phyloP scores from a whole-genome alignment of 768 basidiomycete species.

The Tricholoma saponaceum region DNA sequence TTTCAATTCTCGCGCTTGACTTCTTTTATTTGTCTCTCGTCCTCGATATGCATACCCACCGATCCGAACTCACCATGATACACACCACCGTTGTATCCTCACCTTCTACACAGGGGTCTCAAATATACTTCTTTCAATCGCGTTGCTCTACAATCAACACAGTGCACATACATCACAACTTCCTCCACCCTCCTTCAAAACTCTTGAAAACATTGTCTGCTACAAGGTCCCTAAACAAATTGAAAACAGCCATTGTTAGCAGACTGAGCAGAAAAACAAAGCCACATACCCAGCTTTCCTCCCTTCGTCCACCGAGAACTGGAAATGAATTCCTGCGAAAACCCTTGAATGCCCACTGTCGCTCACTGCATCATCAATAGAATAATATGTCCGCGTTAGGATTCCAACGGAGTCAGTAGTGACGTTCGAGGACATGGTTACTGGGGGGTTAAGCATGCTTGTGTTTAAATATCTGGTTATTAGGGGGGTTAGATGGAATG shows the following conservation, averaged over 20 bases:
- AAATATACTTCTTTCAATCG: too few relatives aligned
- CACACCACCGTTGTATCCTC: too few relatives aligned
- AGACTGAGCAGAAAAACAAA: background rate
- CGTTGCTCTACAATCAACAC: too few relatives aligned
- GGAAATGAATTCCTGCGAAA: background rate
- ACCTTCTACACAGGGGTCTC: too few relatives aligned
- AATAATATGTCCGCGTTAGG: background rate
- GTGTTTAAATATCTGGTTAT: background rate
- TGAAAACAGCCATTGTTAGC: background rate
- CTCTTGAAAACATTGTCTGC: background rate
- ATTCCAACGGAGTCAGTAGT: background rate
- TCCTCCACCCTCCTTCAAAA: background rate
- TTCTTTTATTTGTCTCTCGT: too few relatives aligned
- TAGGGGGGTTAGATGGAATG: background rate
- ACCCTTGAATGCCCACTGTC: background rate
- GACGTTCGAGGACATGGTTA: background rate
- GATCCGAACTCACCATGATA: too few relatives aligned
- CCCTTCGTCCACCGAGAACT: background rate
- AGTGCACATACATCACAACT: too few relatives aligned
- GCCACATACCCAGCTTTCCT: background rate
- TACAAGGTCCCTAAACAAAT: background rate
- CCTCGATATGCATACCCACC: too few relatives aligned
- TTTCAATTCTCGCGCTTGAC: too few relatives aligned
- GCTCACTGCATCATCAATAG: background rate
- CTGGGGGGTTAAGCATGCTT: background rate